Evolutionary conservation across 306 rosid genomes (phyloP), one percentile per base, ranked within the genome.

Genomic region (Luffa acutangula): DNA sequence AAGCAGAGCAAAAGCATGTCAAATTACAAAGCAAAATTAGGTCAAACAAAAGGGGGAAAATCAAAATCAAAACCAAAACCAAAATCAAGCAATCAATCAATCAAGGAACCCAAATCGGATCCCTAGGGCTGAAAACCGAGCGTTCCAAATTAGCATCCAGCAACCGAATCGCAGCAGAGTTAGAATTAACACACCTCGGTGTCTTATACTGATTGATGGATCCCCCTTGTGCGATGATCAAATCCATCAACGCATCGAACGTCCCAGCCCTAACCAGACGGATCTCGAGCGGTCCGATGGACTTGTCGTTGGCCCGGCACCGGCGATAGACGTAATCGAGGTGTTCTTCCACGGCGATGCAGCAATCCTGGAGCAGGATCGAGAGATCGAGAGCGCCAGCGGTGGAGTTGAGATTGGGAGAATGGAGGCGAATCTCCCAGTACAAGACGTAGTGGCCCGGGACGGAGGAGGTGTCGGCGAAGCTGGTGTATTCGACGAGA

Each of bases 141-240:
- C 90, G 90, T 67, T 69, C 49, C 62, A 90, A 93, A 41, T 80
- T 87, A 31, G 96, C 88, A 5, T 90, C 84, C 31, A 92, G 96
- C 62, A 92, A 74, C 83, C 88, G 85, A 46, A 92, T 87, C 17
- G 67, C 67, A 76, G 92, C 98, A 74, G 76, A 81, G 80, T 75
- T 86, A 65, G 96, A 92, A 81, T 89, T 86, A 79, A 94, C 81
- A 82, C 97, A 89, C 87, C 98, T 88, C 1, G 98, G 97, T 4
- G 98, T 94, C 67, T 94, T 92, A n/a, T 94, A 92, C 84, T 92
- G 98, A 83, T 94, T 94, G 60, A 94, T 90, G 34, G 98, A 94
- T 43, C 89, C 91, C 1, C 98, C 98, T 84, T 90, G 90, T 45
- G 42, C 75, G 18, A 94, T 92, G 81, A 83, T 88, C 81, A 88